Conservation (phyloP, 2,329 filamentous ascomycete species). For the Dactylonectria estremocensis region DNA sequence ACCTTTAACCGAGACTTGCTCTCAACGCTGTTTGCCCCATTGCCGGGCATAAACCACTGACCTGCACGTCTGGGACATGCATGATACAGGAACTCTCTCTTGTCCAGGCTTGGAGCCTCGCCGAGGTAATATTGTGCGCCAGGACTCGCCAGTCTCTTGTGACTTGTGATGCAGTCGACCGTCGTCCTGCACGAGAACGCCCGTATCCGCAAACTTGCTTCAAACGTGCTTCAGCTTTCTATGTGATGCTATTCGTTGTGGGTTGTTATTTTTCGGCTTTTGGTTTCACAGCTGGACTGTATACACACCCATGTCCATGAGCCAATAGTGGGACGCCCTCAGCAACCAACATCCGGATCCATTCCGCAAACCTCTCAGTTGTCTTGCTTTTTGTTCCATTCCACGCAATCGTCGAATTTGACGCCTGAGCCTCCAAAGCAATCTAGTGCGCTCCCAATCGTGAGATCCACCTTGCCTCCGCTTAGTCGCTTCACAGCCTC, state of each 20-base stretch:
- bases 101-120: slow-evolving; percentile 4
- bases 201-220: slow-evolving; percentile 22
- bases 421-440: slow-evolving; percentile 94
- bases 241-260: slow-evolving; percentile 33
- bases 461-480: slow-evolving; percentile 87
- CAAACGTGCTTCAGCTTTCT: slow-evolving; percentile 4
- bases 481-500: slow-evolving; percentile 86
- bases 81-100: slow-evolving; percentile 24
- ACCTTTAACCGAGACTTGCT: slow-evolving; percentile 1
- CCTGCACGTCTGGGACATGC: slow-evolving; percentile 21
- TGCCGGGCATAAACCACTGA: slow-evolving; percentile 13
- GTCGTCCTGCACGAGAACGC: slow-evolving; percentile 2
- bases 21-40: slow-evolving; percentile 17
- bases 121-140: slow-evolving; percentile 21
- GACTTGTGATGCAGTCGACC: slow-evolving; percentile 1
- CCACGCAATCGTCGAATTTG: slow-evolving; percentile 88
- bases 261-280: slow-evolving; percentile 28
- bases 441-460: slow-evolving; percentile 95
- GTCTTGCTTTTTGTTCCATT: slow-evolving; percentile 79
- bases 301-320: slow-evolving; percentile 19
- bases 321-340: slow-evolving; percentile 9
- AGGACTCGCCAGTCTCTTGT: slow-evolving; percentile 13
- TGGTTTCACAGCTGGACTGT: background rate
- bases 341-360: slow-evolving; percentile 20
- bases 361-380: slow-evolving; percentile 24